These are phyloP conservation scores for Boletus rex-veris DNA, from an alignment of 768 basidiomycete genomes.

Conservation along the genomic window DNA sequence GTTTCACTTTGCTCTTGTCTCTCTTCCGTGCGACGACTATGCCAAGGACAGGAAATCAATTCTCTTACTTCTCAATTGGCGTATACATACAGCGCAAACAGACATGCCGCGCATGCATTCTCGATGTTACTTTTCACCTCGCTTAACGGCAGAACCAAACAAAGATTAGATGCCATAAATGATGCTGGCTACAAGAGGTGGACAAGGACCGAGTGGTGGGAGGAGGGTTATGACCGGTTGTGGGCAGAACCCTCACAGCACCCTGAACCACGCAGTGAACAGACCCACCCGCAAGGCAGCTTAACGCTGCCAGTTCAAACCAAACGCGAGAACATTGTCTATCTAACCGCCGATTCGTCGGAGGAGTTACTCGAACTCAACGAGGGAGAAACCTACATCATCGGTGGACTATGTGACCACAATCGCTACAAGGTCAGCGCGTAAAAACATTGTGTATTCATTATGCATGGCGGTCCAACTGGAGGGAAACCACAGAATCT, in stretches of 20 bases:
- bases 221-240: conserved; percentile 64
- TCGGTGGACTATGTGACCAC: conserved; percentile 93
- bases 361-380: conserved; percentile 81
- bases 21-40: conserved; percentile 9
- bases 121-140: conserved; percentile 74
- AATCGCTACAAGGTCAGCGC: conserved; percentile 85
- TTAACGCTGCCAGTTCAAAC: conserved; percentile 6
- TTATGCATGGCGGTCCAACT: conserved; percentile 10
- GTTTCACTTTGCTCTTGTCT: conserved; percentile 13
- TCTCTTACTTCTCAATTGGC: conserved; percentile 88
- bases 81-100: conserved; percentile 89
- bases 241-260: conserved; percentile 43
- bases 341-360: conserved; percentile 91
- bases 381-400: conserved; percentile 86
- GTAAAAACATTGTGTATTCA: background rate
- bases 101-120: conserved; percentile 68
- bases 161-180: conserved; percentile 60
- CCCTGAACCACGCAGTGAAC: background rate
- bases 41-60: conserved; percentile 68
- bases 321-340: conserved; percentile 61
- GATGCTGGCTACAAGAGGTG: conserved; percentile 76
- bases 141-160: conserved; percentile 64
- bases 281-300: background rate
- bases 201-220: conserved; percentile 82
- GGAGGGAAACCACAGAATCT: conserved; percentile 56